Evolutionary conservation across 2,329 filamentous ascomycete species (phyloP).

Genomic region (Aspergillus cejpii): DNA sequence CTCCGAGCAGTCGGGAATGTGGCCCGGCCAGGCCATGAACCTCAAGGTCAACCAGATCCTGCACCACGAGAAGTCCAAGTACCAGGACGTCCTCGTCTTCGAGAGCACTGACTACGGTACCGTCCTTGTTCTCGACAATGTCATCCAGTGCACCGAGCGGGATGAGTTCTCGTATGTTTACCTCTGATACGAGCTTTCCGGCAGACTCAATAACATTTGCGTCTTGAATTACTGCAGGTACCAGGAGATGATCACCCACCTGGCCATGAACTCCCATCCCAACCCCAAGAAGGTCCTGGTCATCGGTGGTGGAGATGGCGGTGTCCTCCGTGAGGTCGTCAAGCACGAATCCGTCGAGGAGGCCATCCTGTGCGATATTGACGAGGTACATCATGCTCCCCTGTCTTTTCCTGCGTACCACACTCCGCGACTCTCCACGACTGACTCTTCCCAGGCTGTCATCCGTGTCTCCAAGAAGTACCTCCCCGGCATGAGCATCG

Average conservation of each 20-base stretch:
- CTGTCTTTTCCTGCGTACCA: background rate
- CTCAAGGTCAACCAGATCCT: slow-evolving; percentile 96
- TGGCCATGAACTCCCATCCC: slow-evolving; percentile 97
- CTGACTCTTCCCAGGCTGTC: slow-evolving; percentile 57
- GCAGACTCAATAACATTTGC: background rate
- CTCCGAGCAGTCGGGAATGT: slow-evolving; percentile 97
- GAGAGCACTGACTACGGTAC: slow-evolving; percentile 95
- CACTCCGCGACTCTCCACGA: too few relatives aligned
- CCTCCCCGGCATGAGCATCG: slow-evolving; percentile 86
- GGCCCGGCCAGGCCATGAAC: slow-evolving; percentile 98
- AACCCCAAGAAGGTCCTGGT: slow-evolving; percentile 97
- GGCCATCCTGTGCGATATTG: slow-evolving; percentile 95
- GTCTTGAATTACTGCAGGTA: slow-evolving; percentile 47
- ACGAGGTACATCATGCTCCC: slow-evolving; percentile 57
- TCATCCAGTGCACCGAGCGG: slow-evolving; percentile 97
- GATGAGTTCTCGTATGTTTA: slow-evolving; percentile 79
- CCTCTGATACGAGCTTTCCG: background rate
- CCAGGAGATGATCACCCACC: slow-evolving; percentile 99
- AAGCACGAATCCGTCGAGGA: slow-evolving; percentile 98
- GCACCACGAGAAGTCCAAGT: slow-evolving; percentile 98
- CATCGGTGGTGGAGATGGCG: slow-evolving; percentile 94
- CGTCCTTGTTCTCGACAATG: slow-evolving; percentile 95
- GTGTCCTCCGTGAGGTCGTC: slow-evolving; percentile 95
- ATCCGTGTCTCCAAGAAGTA: slow-evolving; percentile 98
- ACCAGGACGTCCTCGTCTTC: slow-evolving; percentile 98